phyloP scores from a whole-genome alignment of 148 eudicot genomes.

The Talinum fruticosum region DNA sequence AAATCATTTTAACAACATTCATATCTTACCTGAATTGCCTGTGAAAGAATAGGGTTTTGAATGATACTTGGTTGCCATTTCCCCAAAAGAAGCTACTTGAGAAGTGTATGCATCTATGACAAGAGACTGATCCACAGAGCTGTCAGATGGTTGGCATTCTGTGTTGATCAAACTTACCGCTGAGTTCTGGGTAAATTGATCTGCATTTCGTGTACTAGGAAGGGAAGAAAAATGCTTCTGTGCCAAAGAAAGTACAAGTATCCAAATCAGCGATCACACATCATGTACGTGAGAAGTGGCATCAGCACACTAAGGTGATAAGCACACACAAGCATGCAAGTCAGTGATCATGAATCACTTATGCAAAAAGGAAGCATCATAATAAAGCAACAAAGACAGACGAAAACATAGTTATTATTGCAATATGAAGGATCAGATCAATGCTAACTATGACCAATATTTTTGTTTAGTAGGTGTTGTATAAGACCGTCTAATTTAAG shows the following conservation, averaged over 20 bases:
- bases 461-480: too few species aligned
- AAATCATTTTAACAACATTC: background rate
- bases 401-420: background rate
- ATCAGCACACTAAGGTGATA: background rate
- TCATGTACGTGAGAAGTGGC: background rate
- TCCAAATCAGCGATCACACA: conserved; percentile 10
- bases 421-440: background rate
- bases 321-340: background rate
- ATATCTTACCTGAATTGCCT: conserved; percentile 37
- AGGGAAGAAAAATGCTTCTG: conserved; percentile 33
- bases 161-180: conserved; percentile 28
- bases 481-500: too few species aligned
- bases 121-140: conserved; percentile 26
- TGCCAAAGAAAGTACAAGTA: conserved; percentile 10
- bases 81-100: conserved; percentile 30
- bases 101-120: conserved; percentile 31
- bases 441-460: background rate
- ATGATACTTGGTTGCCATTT: conserved; percentile 27
- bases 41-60: conserved; percentile 37
- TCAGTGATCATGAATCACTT: background rate
- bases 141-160: conserved; percentile 29
- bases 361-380: background rate
- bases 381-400: background rate
- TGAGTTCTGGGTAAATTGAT: conserved; percentile 28
- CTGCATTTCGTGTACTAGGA: conserved; percentile 27